phyloP scores from a whole-genome alignment of 495 filamentous ascomycete species.

The Xylaria castorea region DNA sequence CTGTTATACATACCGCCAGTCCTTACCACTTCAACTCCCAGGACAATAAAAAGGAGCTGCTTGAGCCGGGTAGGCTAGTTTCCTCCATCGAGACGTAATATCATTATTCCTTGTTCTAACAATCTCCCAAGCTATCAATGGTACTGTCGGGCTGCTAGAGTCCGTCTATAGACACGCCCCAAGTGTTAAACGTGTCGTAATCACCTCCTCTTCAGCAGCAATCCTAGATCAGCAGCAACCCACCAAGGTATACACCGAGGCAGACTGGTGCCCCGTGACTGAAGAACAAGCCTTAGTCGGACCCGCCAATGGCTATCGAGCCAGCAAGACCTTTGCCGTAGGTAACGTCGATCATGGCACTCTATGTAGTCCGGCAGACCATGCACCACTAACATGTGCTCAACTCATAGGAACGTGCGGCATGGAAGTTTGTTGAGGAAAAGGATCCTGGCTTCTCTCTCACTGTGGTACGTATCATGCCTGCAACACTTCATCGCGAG shows the following conservation, averaged over 20 bases:
- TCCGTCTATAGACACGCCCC: conserved; percentile 44
- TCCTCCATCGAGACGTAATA: neutral
- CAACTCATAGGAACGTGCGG: conserved; percentile 51
- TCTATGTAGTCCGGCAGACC: neutral
- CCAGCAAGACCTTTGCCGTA: conserved; percentile 37
- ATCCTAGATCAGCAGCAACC: conserved; percentile 47
- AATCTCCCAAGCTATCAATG: conserved; percentile 45
- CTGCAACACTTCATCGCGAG: neutral
- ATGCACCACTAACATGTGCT: neutral
- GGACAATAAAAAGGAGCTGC: conserved; percentile 36
- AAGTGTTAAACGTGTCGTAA: conserved; percentile 49
- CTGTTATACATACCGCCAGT: conserved; percentile 54
- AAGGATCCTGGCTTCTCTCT: conserved; percentile 79
- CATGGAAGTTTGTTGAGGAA: conserved; percentile 81
- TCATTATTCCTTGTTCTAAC: neutral
- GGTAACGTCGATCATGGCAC: neutral
- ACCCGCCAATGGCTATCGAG: conserved; percentile 42
- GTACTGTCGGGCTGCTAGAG: conserved; percentile 49
- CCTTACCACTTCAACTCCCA: conserved; percentile 47
- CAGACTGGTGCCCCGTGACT: conserved; percentile 47
- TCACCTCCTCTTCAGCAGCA: conserved; percentile 55
- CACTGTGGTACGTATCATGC: conserved; percentile 55
- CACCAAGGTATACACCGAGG: conserved; percentile 48
- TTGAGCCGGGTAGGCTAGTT: neutral
- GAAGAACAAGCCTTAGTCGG: conserved; percentile 41